phyloP scores from a whole-genome alignment of 306 rosid genomes.

The Geum urbanum region DNA sequence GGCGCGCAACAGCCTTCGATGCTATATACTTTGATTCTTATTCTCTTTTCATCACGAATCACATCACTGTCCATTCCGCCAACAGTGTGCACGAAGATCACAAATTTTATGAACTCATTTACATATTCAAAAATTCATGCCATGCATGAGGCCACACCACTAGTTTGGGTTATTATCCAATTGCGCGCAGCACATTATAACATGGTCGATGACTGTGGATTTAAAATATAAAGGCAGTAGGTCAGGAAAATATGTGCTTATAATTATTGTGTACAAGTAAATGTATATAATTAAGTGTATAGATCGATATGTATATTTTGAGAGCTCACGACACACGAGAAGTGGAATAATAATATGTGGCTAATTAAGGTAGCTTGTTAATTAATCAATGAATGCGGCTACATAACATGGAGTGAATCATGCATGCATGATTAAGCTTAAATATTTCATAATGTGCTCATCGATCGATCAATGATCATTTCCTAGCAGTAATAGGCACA shows the following conservation, averaged over 20 bases:
- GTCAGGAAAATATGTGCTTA: slow-evolving; percentile 16
- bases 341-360: slow-evolving; percentile 11
- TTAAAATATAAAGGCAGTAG: not conserved
- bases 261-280: not conserved
- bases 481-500: slow-evolving; percentile 7
- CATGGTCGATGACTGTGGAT: not conserved
- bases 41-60: no score
- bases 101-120: not conserved
- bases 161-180: not conserved
- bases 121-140: not conserved
- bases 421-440: not conserved
- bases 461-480: not conserved
- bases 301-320: not conserved
- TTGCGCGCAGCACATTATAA: not conserved
- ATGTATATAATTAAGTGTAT: not conserved
- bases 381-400: slow-evolving; percentile 8
- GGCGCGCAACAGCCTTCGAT: no score
- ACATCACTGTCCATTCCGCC: no score
- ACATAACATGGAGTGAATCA: slow-evolving; percentile 22
- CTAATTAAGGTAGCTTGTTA: slow-evolving; percentile 2
- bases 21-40: no score
- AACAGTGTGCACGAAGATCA: no score
- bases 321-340: slow-evolving; percentile 7
- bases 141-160: slow-evolving; percentile 2
- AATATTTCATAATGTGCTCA: not conserved